Percentiles rank a stretch among this genome's conserved stretches.
phyloP scores from a whole-genome alignment of 2,329 filamentous ascomycete species.

The Didymella glomerata region DNA sequence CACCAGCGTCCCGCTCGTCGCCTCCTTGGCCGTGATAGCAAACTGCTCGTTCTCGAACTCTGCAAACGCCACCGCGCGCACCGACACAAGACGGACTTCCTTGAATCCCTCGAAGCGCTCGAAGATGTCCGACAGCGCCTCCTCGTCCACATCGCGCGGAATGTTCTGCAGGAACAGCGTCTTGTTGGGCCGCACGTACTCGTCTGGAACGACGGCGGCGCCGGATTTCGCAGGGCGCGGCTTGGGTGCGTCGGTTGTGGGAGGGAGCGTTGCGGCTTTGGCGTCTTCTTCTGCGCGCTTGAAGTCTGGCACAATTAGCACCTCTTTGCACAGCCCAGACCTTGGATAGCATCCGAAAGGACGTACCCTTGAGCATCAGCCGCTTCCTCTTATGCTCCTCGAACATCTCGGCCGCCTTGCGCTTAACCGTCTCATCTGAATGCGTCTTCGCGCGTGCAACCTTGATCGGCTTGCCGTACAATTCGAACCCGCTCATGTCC shows the following conservation, averaged over 20 bases:
- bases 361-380: constrained; percentile 85
- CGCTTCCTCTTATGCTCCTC: constrained; percentile 86
- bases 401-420: constrained; percentile 79
- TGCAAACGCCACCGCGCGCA: constrained; percentile 91
- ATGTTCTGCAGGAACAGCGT: constrained; percentile 94
- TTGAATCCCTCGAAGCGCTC: constrained; percentile 91
- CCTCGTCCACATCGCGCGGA: constrained; percentile 84
- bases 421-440: constrained; percentile 86
- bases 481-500: constrained; percentile 88
- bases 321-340: neutral
- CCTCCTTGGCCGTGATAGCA: constrained; percentile 93
- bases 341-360: too few species aligned
- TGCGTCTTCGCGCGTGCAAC: constrained; percentile 81
- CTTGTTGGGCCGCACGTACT: constrained; percentile 97
- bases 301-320: constrained; percentile 60
- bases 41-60: constrained; percentile 92
- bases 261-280: constrained; percentile 77
- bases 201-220: constrained; percentile 85
- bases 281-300: constrained; percentile 85
- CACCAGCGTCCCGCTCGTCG: constrained; percentile 83
- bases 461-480: constrained; percentile 91
- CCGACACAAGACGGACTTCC: constrained; percentile 89
- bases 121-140: constrained; percentile 81
- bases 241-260: constrained; percentile 53
- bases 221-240: constrained; percentile 73